Evolutionary conservation across 139 green algal genomes (phyloP).

Genomic region (Astrephomene gubernaculifera): DNA sequence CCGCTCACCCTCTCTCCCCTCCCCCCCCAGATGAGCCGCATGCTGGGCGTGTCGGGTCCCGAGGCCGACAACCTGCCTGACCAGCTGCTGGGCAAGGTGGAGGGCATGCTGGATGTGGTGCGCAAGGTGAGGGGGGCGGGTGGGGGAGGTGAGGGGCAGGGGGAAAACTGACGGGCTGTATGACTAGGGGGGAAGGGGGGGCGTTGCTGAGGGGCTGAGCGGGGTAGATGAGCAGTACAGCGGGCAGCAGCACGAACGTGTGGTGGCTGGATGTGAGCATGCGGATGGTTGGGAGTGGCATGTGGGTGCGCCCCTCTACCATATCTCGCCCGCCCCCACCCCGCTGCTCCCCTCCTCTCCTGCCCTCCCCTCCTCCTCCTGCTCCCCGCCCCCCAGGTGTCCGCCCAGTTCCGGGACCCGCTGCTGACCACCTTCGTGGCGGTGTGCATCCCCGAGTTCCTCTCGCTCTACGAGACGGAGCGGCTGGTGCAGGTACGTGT

Average conservation of each 20-base stretch:
- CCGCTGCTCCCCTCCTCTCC: too few species aligned
- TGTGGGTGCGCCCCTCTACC: too few species aligned
- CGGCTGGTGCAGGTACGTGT: constrained; percentile 95
- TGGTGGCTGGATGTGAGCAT: too few species aligned
- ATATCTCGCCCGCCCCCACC: too few species aligned
- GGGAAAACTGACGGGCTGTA: not conserved
- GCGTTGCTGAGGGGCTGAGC: too few species aligned
- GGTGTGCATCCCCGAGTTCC: constrained; percentile 99
- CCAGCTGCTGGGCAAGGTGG: constrained; percentile 76
- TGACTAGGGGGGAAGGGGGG: not conserved
- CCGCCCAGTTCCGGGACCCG: constrained; percentile 91
- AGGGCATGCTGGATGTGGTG: constrained; percentile 68
- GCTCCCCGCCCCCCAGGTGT: not conserved
- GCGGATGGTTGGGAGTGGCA: too few species aligned
- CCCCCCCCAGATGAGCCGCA: constrained; percentile 57
- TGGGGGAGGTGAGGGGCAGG: not conserved
- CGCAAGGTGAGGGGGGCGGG: constrained; percentile 41
- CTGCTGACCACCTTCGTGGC: constrained; percentile 98
- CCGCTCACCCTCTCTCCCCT: too few species aligned
- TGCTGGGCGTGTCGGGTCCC: constrained; percentile 54
- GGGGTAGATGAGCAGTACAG: too few species aligned
- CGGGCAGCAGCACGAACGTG: too few species aligned
- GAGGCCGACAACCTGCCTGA: constrained; percentile 60
- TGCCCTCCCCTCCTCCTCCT: not conserved
- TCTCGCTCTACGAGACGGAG: constrained; percentile 98